Percentiles rank a stretch among this genome's conserved stretches.
phyloP scores from a whole-genome alignment of 768 basidiomycete genomes.

The Hebeloma cylindrosporum region DNA sequence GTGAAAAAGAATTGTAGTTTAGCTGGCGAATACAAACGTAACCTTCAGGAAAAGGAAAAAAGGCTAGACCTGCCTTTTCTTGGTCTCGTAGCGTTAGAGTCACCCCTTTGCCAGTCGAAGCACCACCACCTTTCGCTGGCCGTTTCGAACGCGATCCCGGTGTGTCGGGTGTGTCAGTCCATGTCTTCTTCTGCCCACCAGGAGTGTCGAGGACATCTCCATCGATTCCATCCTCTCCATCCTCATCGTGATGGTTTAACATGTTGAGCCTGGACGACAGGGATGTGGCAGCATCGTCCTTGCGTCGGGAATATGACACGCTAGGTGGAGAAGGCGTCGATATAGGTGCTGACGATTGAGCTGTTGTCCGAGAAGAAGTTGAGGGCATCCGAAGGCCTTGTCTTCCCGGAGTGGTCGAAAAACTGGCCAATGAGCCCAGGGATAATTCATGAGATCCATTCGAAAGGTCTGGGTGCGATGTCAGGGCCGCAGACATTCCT shows the following conservation, averaged over 20 bases:
- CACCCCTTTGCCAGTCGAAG: conserved; percentile 40
- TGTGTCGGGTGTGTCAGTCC: conserved; percentile 48
- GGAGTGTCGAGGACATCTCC: conserved; percentile 56
- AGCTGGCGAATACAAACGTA: not conserved
- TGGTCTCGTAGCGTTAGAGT: conserved; percentile 90
- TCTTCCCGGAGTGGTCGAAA: conserved; percentile 50
- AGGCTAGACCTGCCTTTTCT: conserved; percentile 70
- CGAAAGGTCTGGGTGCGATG: conserved; percentile 15
- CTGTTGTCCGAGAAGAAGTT: conserved; percentile 50
- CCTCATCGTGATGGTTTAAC: conserved; percentile 34
- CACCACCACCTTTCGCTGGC: conserved; percentile 41
- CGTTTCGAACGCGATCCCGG: conserved; percentile 39
- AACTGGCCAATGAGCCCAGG: conserved; percentile 53
- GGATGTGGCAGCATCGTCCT: conserved; percentile 40
- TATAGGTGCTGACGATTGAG: conserved; percentile 48
- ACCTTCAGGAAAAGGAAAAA: conserved; percentile 5
- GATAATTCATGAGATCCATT: conserved; percentile 53
- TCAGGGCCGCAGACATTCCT: conserved; percentile 15
- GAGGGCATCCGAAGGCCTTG: conserved; percentile 45
- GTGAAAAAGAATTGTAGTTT: not conserved
- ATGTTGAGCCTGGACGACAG: conserved; percentile 38
- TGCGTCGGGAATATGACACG: conserved; percentile 32
- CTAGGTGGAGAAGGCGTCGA: conserved; percentile 52
- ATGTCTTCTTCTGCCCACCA: conserved; percentile 43
- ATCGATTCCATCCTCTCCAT: conserved; percentile 29